Evolutionary conservation across 2,329 filamentous ascomycete species (phyloP), one percentile per base, ranked within the genome.

Genomic region (Fusarium buxicola): DNA sequence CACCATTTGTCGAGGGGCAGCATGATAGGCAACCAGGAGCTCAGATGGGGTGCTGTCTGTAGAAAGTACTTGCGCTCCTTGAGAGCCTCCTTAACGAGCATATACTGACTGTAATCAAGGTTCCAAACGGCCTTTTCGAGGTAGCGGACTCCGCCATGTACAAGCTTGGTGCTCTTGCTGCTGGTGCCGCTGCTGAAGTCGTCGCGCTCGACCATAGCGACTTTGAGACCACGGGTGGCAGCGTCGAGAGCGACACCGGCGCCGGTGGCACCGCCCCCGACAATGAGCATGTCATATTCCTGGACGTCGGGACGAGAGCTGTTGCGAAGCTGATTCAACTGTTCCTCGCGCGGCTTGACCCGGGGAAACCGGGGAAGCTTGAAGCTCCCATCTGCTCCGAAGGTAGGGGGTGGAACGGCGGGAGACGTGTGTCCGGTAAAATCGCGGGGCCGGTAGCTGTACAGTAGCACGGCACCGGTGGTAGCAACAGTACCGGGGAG

Each of bases 81-180:
- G 65, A 92, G 81, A 43, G 89, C 89, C 76, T 92, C 89, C 65
- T 84, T 86, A 54, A 92, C 89, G 60, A 92, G 82, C 67, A 86
- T 80, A 74, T 91, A 90, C 75, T 92, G 89, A 70, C 83, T 86
- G 76, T 90, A 91, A 77, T 92, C 89, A 62, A 92, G 79, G 70
- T 91, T 89, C 86, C 87, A 91, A 54, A 92, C 84, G 35, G 89
- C 89, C 78, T 92, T 92, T 74, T 92, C 89, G 25, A 92, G 78
- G 74, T 92, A 92, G 68, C 89, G 81, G 48, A 92, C 89, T 72
- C 89, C 89, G 49, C 89, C 89, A 74, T 92, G 89, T n/a, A 92
- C 89, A 56, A 92, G 81, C 77, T 92, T 92, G 50, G 89, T 92
- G 73, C 87, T 90, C 79, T 91, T 92, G 72, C 86, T 89, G 74